Evolutionary conservation across 441 rosid species (phyloP), one percentile per base, ranked within the genome.

Genomic region (Manihot esculenta): DNA sequence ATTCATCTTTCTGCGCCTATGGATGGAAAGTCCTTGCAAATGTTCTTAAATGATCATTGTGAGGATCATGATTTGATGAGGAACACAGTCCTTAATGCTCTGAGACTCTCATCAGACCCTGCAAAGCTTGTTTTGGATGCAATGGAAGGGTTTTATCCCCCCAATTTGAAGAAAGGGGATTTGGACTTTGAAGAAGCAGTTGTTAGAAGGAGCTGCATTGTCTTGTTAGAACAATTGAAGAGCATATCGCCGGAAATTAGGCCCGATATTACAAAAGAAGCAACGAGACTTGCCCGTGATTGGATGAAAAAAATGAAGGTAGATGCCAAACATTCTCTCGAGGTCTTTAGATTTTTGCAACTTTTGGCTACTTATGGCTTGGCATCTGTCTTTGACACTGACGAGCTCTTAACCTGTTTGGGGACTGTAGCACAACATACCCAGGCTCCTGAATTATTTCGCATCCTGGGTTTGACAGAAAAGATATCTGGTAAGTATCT

Each of bases 351-450:
- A 53, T 81, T 81, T 79, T 73, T 85, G 76, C 76, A 54, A 74
- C 76, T 85, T 64, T 38, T 85, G 71, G 82, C 77, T 76, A 62
- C 84, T 27, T 85, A 80, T 77, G 71, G 75, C n/a, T 69, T 85
- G 71, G 71, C 68, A 6, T 51, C 80, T 44, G 35, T 38, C 51
- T 83, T 83, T 27, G 72, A 77, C 33, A 26, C 66, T 12, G 74
- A 73, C 35, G 84, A 81, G 62, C 76, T 80, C 51, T 62, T 80
- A 23, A 54, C 51, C 12, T 67, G 69, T 27, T 67, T 82, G 58
- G 75, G 30, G 71, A 53, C 45, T 62, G 75, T 78, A 71, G 68
- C 77, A 49, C 78, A 69, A 2, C 66, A 64, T 49, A 66, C 57
- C 33, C 76, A 69, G 76, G 75, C 81, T 58, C 76, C 71, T 10